Conservation (phyloP, 2,329 filamentous ascomycete species). For the Penicillium sp. region DNA sequence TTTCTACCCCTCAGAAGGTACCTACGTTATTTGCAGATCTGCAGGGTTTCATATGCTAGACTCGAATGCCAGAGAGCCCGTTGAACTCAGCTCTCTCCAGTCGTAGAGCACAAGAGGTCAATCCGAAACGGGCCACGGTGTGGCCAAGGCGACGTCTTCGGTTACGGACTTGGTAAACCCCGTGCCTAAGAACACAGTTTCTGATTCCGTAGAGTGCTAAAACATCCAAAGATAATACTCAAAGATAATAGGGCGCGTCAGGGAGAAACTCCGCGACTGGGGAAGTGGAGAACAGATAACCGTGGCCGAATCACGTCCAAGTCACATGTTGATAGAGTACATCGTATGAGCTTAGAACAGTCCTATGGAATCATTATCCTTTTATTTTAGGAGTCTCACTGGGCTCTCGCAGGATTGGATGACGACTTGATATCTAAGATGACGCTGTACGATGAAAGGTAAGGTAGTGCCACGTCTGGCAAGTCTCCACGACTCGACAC, state of each 20-base stretch:
- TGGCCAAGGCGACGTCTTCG: conserved; percentile 2
- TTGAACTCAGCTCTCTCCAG: neutral
- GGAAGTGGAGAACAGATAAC: conserved; percentile 6
- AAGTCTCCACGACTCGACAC: neutral
- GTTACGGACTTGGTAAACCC: neutral
- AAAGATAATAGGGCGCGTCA: neutral
- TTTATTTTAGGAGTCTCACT: neutral
- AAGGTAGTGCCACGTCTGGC: neutral
- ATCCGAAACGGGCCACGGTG: conserved; percentile 9
- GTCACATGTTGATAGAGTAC: conserved; percentile 1
- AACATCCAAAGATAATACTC: neutral
- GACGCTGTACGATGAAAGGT: neutral
- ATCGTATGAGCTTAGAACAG: neutral
- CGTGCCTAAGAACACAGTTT: neutral
- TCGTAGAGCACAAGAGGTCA: neutral
- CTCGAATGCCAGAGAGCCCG: neutral
- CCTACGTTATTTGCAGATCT: neutral
- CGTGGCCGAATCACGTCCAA: neutral
- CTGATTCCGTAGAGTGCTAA: neutral
- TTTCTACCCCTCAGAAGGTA: neutral
- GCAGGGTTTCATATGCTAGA: neutral
- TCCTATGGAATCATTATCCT: neutral
- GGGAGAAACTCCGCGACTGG: neutral
- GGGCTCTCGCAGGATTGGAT: neutral
- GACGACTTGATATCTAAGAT: neutral